A percentile compares a stretch with the other conserved stretches of the same genome.
phyloP scores from a whole-genome alignment of 768 basidiomycete species.

The Termitomyces sp. region DNA sequence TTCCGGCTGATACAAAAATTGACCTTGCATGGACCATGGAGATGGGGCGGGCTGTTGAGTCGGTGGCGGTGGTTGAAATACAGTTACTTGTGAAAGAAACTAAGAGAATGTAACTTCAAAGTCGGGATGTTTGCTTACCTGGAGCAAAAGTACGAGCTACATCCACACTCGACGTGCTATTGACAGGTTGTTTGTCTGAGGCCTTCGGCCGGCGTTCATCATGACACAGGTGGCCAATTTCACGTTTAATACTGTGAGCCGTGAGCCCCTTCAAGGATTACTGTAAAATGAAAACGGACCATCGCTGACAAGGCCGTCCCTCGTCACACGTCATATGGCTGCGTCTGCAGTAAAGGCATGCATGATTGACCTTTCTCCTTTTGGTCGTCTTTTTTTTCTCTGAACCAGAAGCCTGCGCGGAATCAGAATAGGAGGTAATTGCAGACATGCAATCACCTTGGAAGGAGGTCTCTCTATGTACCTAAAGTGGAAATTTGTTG shows the following conservation, averaged over 20 bases:
- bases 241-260: conserved; percentile 79
- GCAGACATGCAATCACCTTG: conserved; percentile 4
- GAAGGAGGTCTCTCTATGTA: too few species aligned
- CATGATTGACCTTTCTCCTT: conserved; percentile 86
- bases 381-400: conserved; percentile 49
- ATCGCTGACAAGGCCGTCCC: conserved; percentile 87
- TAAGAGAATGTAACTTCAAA: not conserved
- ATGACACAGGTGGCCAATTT: conserved; percentile 92
- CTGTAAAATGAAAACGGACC: conserved; percentile 52
- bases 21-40: conserved; percentile 54
- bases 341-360: conserved; percentile 88
- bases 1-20: conserved; percentile 71
- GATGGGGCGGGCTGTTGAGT: conserved; percentile 28
- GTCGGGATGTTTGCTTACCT: conserved; percentile 30
- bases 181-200: conserved; percentile 37
- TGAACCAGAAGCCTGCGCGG: conserved; percentile 5
- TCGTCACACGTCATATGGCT: conserved; percentile 95
- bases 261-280: conserved; percentile 1
- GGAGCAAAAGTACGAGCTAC: conserved; percentile 41
- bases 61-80: conserved; percentile 33
- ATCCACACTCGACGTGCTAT: conserved; percentile 24
- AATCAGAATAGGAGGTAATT: conserved; percentile 10
- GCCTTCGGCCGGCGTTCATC: conserved; percentile 71
- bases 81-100: conserved; percentile 26
- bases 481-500: too few species aligned